Evolutionary conservation across 768 basidiomycete species (phyloP).

Genomic region (Amanita rimosa): DNA sequence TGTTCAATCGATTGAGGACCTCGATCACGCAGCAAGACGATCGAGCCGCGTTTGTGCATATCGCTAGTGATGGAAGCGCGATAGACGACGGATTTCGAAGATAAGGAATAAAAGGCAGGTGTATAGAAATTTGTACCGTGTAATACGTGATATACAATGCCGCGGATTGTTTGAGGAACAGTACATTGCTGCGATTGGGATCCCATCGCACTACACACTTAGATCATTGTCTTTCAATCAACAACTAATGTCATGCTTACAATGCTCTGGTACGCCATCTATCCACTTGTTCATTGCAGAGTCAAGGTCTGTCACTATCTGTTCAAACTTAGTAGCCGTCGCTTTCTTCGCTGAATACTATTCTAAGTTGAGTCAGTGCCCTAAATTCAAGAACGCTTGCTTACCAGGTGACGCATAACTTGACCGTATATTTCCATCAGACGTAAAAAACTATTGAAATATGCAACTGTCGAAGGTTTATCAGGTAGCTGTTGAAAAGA

Average conservation of each 20-base stretch:
- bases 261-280: slow-evolving; percentile 48
- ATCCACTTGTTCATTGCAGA: slow-evolving; percentile 66
- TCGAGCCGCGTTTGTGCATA: slow-evolving; percentile 72
- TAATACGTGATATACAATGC: slow-evolving; percentile 38
- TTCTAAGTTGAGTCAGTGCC: too few species aligned
- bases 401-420: too few species aligned
- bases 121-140: slow-evolving; percentile 59
- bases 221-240: neutral
- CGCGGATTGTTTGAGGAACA: slow-evolving; percentile 52
- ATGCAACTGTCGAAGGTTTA: too few species aligned
- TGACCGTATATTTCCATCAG: too few species aligned
- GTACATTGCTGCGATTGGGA: slow-evolving; percentile 28
- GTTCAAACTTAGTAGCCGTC: slow-evolving; percentile 13
- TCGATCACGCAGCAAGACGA: slow-evolving; percentile 73
- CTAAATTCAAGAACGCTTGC: too few species aligned
- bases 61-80: slow-evolving; percentile 58
- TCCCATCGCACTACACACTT: slow-evolving; percentile 23
- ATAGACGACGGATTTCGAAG: slow-evolving; percentile 33
- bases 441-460: too few species aligned
- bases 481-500: slow-evolving; percentile 54
- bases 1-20: slow-evolving; percentile 29
- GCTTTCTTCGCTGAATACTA: too few species aligned
- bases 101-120: slow-evolving; percentile 67
- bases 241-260: slow-evolving; percentile 20
- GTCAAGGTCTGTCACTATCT: slow-evolving; percentile 60